These are phyloP conservation scores for Zasmidium cellare DNA, from an alignment of 2,329 filamentous ascomycete genomes.

Conservation along the genomic window DNA sequence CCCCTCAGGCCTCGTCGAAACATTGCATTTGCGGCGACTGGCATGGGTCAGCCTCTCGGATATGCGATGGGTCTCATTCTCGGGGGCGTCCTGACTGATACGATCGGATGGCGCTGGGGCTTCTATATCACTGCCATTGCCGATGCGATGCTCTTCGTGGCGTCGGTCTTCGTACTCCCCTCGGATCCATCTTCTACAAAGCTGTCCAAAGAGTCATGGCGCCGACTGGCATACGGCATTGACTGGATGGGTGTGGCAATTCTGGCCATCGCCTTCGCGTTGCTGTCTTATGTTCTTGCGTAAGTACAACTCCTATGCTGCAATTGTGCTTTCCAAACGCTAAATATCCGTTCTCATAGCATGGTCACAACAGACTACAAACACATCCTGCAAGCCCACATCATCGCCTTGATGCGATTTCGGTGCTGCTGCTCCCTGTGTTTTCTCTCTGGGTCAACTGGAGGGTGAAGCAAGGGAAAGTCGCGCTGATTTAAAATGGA, in stretches of 20 bases:
- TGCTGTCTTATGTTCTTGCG: background rate
- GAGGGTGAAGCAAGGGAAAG: background rate
- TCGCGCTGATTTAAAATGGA: background rate
- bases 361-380: too few relatives aligned
- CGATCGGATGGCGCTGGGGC: background rate
- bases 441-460: background rate
- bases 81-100: background rate
- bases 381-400: too few relatives aligned
- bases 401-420: background rate
- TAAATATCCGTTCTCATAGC: background rate
- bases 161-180: background rate
- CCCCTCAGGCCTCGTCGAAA: background rate
- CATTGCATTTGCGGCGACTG: background rate
- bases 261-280: background rate
- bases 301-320: background rate
- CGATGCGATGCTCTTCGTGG: background rate
- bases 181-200: background rate
- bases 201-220: background rate
- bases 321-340: background rate
- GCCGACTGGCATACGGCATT: background rate
- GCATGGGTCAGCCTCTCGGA: background rate
- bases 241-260: background rate
- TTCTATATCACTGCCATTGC: background rate
- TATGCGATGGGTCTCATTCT: background rate
- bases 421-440: background rate